These are phyloP conservation scores for Beverwykella pulmonaria DNA, from an alignment of 495 filamentous ascomycete species.

Conservation along the genomic window DNA sequence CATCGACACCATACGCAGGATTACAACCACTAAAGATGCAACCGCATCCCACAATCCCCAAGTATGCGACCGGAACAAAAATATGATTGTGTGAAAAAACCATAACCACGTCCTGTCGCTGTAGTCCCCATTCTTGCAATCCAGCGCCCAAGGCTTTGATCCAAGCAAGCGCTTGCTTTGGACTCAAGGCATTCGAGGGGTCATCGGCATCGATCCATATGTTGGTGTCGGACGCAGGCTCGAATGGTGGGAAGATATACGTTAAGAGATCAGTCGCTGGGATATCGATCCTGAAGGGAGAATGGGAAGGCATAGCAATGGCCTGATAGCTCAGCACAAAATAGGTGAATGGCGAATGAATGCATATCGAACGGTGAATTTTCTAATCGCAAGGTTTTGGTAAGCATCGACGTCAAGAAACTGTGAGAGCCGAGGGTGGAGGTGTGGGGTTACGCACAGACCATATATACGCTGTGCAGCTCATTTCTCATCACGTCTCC, in stretches of 20 bases:
- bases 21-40: constrained; percentile 48
- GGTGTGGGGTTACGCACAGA: too few species aligned
- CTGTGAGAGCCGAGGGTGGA: too few species aligned
- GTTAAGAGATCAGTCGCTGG: constrained; percentile 50
- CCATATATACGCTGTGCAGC: too few species aligned
- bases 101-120: constrained; percentile 50
- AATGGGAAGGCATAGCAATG: constrained; percentile 50
- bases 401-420: too few species aligned
- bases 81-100: constrained; percentile 54
- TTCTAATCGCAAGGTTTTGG: too few species aligned
- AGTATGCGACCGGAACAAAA: constrained; percentile 53
- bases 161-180: constrained; percentile 48
- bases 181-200: constrained; percentile 46
- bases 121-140: constrained; percentile 45
- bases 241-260: constrained; percentile 50
- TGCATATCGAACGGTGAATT: too few species aligned
- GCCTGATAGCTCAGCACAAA: too few species aligned
- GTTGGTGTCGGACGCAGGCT: constrained; percentile 46
- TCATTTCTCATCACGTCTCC: too few species aligned
- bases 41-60: constrained; percentile 50
- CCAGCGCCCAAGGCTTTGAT: constrained; percentile 50
- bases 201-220: constrained; percentile 55
- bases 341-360: too few species aligned
- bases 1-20: constrained; percentile 43
- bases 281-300: constrained; percentile 48